phyloP scores from a whole-genome alignment of 768 basidiomycete genomes.

The Lactifluus piperatus region DNA sequence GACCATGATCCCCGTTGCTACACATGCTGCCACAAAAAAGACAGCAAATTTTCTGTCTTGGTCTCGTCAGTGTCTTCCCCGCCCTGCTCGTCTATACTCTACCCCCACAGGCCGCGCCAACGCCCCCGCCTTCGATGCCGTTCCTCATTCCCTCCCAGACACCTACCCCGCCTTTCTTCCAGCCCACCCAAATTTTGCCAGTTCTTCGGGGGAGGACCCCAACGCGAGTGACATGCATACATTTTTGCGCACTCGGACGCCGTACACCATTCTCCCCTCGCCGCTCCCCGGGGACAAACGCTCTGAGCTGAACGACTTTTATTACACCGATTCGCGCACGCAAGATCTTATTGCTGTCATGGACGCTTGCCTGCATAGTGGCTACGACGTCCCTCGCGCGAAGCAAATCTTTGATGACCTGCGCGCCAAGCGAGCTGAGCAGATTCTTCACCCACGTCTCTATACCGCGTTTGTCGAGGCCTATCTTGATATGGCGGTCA shows the following conservation, averaged over 20 bases:
- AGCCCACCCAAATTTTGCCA: conserved; percentile 20
- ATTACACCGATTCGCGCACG: conserved; percentile 56
- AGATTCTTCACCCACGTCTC: conserved; percentile 37
- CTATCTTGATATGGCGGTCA: conserved; percentile 50
- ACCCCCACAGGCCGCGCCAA: conserved; percentile 48
- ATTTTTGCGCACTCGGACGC: conserved; percentile 40
- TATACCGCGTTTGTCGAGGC: conserved; percentile 64
- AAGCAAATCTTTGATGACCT: conserved; percentile 62
- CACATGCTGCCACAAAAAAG: conserved; percentile 20
- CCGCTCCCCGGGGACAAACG: conserved; percentile 47
- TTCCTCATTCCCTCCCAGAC: conserved; percentile 29
- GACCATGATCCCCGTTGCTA: conserved; percentile 28
- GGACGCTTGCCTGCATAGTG: conserved; percentile 71
- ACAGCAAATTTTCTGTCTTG: conserved; percentile 43
- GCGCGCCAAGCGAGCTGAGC: conserved; percentile 35
- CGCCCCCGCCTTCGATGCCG: conserved; percentile 43
- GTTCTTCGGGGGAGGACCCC: not conserved
- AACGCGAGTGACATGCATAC: conserved; percentile 34
- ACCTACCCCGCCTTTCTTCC: conserved; percentile 35
- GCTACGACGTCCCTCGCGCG: conserved; percentile 71
- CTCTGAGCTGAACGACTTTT: conserved; percentile 37
- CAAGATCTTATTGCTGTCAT: conserved; percentile 71
- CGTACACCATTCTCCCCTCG: conserved; percentile 55
- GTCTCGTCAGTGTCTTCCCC: conserved; percentile 56
- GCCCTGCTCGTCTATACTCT: conserved; percentile 64